Percentiles rank a stretch among this genome's conserved stretches.
phyloP scores from a whole-genome alignment of 2,329 filamentous ascomycete genomes.

The Hypoxylon sp. region DNA sequence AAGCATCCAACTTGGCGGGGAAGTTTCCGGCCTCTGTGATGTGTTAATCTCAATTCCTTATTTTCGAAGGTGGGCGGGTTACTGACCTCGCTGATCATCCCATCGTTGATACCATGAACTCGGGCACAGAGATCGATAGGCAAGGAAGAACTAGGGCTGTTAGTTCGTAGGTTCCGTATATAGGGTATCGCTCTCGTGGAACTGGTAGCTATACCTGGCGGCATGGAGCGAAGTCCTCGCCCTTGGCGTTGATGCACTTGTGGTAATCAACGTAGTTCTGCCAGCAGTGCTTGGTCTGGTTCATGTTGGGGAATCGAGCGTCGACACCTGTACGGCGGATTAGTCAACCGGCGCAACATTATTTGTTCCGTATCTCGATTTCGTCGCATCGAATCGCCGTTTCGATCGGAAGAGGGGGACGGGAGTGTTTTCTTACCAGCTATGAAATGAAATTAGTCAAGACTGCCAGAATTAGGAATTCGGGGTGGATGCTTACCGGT shows the following conservation, averaged over 20 bases:
- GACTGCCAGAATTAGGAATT: conserved; percentile 50
- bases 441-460: conserved; percentile 41
- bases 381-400: conserved; percentile 18
- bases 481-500: conserved; percentile 78
- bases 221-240: conserved; percentile 98
- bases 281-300: conserved; percentile 99
- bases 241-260: conserved; percentile 99
- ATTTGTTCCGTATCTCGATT: background rate
- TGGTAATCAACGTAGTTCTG: conserved; percentile 99
- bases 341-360: conserved; percentile 29
- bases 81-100: conserved; percentile 96
- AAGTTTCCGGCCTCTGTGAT: conserved; percentile 75
- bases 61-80: conserved; percentile 12
- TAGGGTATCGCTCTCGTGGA: background rate
- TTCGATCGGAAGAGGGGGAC: conserved; percentile 2
- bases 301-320: conserved; percentile 98
- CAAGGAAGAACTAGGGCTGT: conserved; percentile 84
- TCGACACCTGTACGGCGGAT: conserved; percentile 82
- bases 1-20: conserved; percentile 75
- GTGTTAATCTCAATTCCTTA: conserved; percentile 47
- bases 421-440: conserved; percentile 49
- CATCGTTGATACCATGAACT: conserved; percentile 93
- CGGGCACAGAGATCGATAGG: conserved; percentile 97
- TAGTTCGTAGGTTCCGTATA: conserved; percentile 48
- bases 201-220: conserved; percentile 77